A percentile compares a stretch with the other conserved stretches of the same genome.
These are phyloP conservation scores for Arthrocladium fulminans DNA, from an alignment of 2,329 filamentous ascomycete species.

Conservation along the genomic window DNA sequence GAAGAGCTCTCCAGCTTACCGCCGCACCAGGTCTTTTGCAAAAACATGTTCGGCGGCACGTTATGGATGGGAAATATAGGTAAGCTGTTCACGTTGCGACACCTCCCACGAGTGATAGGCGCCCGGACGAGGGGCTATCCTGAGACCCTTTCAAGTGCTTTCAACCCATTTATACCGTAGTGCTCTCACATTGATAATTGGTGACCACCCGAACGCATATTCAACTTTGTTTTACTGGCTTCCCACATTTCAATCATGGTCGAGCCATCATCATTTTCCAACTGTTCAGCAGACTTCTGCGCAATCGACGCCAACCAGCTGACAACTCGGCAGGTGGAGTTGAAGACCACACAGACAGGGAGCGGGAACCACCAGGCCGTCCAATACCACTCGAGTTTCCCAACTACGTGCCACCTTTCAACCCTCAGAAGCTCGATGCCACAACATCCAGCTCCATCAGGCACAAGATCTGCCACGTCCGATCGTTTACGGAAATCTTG, in stretches of 20 bases:
- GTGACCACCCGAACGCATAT: too few species aligned
- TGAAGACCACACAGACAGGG: conserved; percentile 26
- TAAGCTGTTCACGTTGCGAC: conserved; percentile 1
- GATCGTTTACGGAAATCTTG: conserved; percentile 34
- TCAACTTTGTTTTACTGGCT: too few species aligned
- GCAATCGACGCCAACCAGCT: neutral
- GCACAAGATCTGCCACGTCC: conserved; percentile 36
- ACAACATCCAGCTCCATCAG: conserved; percentile 33
- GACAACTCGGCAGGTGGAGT: neutral
- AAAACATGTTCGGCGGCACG: conserved; percentile 6
- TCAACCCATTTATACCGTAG: too few species aligned
- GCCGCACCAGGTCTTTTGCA: neutral
- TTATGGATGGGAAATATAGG: conserved; percentile 7
- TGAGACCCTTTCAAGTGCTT: too few species aligned
- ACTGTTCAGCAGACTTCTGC: neutral
- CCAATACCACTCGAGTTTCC: conserved; percentile 47
- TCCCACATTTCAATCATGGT: too few species aligned
- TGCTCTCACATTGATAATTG: too few species aligned
- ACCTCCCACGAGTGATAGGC: neutral
- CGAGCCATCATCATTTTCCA: too few species aligned
- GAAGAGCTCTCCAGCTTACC: too few species aligned
- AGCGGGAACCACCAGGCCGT: conserved; percentile 40
- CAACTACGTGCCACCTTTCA: conserved; percentile 33
- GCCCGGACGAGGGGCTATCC: too few species aligned
- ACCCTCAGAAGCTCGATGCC: conserved; percentile 27